phyloP scores from a whole-genome alignment of 805 yeast genomes.

The Monosporozyma aerobia region DNA sequence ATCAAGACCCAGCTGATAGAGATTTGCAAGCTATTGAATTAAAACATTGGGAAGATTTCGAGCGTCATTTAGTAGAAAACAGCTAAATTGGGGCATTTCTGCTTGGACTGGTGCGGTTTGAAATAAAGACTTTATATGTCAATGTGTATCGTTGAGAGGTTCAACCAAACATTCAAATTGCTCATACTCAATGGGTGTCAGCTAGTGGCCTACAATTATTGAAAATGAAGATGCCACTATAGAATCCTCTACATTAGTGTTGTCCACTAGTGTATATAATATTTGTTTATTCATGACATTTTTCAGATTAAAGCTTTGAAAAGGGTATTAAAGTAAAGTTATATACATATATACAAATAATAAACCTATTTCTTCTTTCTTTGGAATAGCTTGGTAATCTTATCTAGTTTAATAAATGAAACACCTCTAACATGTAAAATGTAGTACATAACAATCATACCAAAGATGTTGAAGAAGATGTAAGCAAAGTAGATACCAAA shows the following conservation, averaged over 20 bases:
- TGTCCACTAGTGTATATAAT: not conserved
- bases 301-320: not conserved
- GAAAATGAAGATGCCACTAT: too few relatives aligned
- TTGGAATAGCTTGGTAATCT: not conserved
- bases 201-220: too few relatives aligned
- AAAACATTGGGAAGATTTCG: slow-evolving; percentile 94
- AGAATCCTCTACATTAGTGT: too few relatives aligned
- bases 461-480: slow-evolving; percentile 36
- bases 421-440: slow-evolving; percentile 34
- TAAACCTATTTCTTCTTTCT: not conserved
- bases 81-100: too few relatives aligned
- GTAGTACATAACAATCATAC: slow-evolving; percentile 42
- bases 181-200: too few relatives aligned
- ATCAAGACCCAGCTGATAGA: slow-evolving; percentile 70
- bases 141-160: too few relatives aligned
- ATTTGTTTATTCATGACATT: not conserved
- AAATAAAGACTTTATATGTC: too few relatives aligned
- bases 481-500: slow-evolving; percentile 47
- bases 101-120: too few relatives aligned
- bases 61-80: slow-evolving; percentile 38
- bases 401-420: not conserved
- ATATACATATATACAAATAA: not conserved
- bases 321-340: not conserved
- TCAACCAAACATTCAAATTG: too few relatives aligned
- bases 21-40: slow-evolving; percentile 86